phyloP scores from a whole-genome alignment of 805 yeast genomes.

The Spathaspora passalidarum region DNA sequence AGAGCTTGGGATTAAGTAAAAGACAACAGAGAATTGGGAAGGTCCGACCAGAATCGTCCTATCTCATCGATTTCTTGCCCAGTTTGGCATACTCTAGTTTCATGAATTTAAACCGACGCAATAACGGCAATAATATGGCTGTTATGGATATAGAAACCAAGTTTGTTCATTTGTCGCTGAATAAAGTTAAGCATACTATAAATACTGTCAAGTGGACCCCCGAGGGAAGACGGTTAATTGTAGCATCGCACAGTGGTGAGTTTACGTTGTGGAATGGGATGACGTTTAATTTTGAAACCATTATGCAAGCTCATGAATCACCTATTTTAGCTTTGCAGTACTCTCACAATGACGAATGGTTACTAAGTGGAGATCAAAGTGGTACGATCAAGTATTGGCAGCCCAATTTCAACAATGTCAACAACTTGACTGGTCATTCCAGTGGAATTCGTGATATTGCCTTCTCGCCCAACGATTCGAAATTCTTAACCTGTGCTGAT shows the following conservation, averaged over 20 bases:
- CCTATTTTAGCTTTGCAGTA: conserved; percentile 79
- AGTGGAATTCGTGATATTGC: conserved; percentile 85
- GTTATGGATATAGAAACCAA: conserved; percentile 68
- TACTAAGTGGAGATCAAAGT: conserved; percentile 88
- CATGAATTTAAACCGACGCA: conserved; percentile 21
- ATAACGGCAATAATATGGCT: conserved; percentile 35
- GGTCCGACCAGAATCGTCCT: conserved; percentile 68
- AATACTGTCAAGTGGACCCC: conserved; percentile 95
- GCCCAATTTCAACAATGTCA: conserved; percentile 95
- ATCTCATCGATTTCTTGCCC: conserved; percentile 61
- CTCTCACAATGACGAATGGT: conserved; percentile 91
- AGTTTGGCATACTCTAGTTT: conserved; percentile 52
- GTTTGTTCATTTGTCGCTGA: conserved; percentile 86
- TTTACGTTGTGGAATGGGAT: conserved; percentile 96
- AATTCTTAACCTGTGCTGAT: conserved; percentile 92
- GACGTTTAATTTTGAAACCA: conserved; percentile 92
- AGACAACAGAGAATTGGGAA: conserved; percentile 42
- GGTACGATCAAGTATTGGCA: conserved; percentile 96
- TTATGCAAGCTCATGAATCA: conserved; percentile 97
- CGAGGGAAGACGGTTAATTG: conserved; percentile 85
- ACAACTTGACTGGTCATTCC: conserved; percentile 68
- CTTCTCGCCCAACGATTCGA: conserved; percentile 86
- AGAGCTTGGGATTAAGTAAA: conserved; percentile 41
- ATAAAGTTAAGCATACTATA: conserved; percentile 88
- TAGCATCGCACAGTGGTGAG: conserved; percentile 91